Percentiles rank a stretch among this genome's conserved stretches.
Evolutionary conservation across 331 rosid genomes (phyloP).

Genomic region (Acacia concinna): DNA sequence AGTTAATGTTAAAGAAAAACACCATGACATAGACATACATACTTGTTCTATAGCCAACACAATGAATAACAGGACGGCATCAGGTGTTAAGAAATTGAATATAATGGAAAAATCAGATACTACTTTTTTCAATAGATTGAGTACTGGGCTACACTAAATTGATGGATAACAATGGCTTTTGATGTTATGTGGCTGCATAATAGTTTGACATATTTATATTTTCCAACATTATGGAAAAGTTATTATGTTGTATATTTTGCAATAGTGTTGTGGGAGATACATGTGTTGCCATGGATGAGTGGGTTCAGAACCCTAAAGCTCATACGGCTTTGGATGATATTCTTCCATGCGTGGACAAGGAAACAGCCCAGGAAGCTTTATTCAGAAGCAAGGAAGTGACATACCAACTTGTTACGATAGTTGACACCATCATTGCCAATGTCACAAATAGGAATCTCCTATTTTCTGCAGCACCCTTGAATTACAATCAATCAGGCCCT

Average conservation of each 20-base stretch:
- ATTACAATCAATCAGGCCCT: slow-evolving; percentile 86
- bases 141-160: background rate
- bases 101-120: background rate
- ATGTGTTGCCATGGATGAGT: slow-evolving; percentile 58
- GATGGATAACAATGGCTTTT: background rate
- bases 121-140: background rate
- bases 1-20: background rate
- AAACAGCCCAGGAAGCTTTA: slow-evolving; percentile 52
- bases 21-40: background rate
- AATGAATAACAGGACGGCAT: background rate
- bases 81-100: slow-evolving; percentile 6
- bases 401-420: slow-evolving; percentile 41
- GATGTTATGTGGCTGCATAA: background rate
- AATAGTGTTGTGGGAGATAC: slow-evolving; percentile 55
- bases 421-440: slow-evolving; percentile 45
- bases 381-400: slow-evolving; percentile 44
- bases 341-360: slow-evolving; percentile 64
- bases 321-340: slow-evolving; percentile 58
- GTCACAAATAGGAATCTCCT: slow-evolving; percentile 49
- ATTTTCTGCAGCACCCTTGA: slow-evolving; percentile 36
- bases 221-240: background rate
- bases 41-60: background rate
- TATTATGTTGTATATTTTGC: slow-evolving; percentile 25
- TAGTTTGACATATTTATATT: background rate
- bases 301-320: slow-evolving; percentile 57